A percentile compares a stretch with the other conserved stretches of the same genome.
These are phyloP conservation scores for Elasticomyces elasticus DNA, from an alignment of 495 filamentous ascomycete species.

Conservation along the genomic window DNA sequence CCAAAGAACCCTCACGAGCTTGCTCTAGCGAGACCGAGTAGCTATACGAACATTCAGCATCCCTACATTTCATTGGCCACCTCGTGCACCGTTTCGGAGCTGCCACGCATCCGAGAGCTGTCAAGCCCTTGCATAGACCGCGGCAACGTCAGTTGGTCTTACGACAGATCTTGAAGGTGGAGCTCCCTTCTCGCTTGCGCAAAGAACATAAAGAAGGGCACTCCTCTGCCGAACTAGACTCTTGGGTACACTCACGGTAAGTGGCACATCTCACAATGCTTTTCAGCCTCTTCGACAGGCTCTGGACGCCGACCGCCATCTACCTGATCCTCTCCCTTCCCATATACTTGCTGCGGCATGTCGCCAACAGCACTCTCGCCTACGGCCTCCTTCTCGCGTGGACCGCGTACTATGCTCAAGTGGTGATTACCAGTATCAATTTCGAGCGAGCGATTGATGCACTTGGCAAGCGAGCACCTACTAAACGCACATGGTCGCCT, in stretches of 20 bases:
- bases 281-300: slow-evolving; percentile 2
- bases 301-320: slow-evolving; percentile 9
- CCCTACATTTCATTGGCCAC: background rate
- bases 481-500: slow-evolving; percentile 21
- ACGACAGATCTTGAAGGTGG: background rate
- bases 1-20: no score
- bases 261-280: slow-evolving; percentile 5
- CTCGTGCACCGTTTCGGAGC: background rate
- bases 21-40: background rate
- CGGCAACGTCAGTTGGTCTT: background rate
- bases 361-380: background rate
- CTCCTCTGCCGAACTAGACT: background rate
- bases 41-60: background rate
- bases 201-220: background rate
- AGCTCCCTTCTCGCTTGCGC: background rate
- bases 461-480: slow-evolving; percentile 27
- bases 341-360: background rate
- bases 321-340: background rate
- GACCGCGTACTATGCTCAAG: background rate
- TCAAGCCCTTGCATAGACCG: background rate
- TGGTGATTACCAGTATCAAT: background rate
- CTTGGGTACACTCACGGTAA: background rate
- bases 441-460: slow-evolving; percentile 5
- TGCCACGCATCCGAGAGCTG: background rate
- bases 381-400: background rate